These are phyloP conservation scores for Cladosporium sp. DNA, from an alignment of 2,329 filamentous ascomycete species.

Conservation along the genomic window DNA sequence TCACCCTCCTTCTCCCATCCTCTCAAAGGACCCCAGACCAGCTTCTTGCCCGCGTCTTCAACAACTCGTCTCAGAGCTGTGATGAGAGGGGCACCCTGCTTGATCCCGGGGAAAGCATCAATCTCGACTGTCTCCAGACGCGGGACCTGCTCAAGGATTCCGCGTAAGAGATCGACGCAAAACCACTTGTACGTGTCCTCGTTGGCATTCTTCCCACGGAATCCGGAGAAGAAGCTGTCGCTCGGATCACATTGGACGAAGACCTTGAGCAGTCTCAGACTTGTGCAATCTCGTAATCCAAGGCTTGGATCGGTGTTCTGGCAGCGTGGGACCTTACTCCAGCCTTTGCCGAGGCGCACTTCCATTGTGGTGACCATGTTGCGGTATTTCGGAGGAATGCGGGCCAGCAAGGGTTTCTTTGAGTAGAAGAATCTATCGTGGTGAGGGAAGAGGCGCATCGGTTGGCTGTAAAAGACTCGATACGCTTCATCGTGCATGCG, in stretches of 20 bases:
- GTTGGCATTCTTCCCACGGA: slow-evolving; percentile 48
- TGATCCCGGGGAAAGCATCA: slow-evolving; percentile 64
- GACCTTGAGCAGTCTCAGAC: slow-evolving; percentile 57
- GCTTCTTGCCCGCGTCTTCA: slow-evolving; percentile 44
- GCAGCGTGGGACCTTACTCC: slow-evolving; percentile 63
- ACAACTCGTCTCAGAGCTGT: slow-evolving; percentile 42
- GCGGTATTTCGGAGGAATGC: slow-evolving; percentile 59
- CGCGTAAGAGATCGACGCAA: slow-evolving; percentile 53
- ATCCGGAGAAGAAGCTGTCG: slow-evolving; percentile 61
- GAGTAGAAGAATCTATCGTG: slow-evolving; percentile 66
- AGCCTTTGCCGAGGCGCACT: slow-evolving; percentile 68
- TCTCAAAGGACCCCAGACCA: slow-evolving; percentile 65
- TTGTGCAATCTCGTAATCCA: slow-evolving; percentile 59
- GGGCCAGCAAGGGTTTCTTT: slow-evolving; percentile 66
- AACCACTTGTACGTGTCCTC: slow-evolving; percentile 70
- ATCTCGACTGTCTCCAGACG: slow-evolving; percentile 60
- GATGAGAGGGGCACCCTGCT: slow-evolving; percentile 51
- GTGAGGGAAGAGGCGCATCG: slow-evolving; percentile 64
- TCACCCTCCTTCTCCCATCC: slow-evolving; percentile 48
- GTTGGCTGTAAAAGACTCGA: slow-evolving; percentile 61
- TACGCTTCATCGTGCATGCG: slow-evolving; percentile 61
- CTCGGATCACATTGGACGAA: slow-evolving; percentile 71
- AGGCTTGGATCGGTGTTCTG: slow-evolving; percentile 66
- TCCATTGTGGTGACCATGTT: slow-evolving; percentile 60
- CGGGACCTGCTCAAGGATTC: slow-evolving; percentile 55